Evolutionary conservation across 345 rosid species (phyloP), one percentile per base, ranked within the genome.

Genomic region (Stellera chamaejasme): DNA sequence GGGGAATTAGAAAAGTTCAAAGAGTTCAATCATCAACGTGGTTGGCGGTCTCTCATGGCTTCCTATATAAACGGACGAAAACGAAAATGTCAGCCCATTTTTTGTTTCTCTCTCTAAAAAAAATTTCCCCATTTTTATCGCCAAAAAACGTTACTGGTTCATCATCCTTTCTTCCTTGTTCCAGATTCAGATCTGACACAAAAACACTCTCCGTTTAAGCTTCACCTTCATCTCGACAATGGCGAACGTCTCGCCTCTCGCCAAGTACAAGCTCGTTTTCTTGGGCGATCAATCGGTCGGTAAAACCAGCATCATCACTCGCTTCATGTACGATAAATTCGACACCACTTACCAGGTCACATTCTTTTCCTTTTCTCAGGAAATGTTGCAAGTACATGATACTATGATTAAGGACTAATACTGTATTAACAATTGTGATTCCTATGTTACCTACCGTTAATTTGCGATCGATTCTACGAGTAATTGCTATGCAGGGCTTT

Each of bases 321-420:
- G 92, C 60, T 87, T 87, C 87, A 87, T 87, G 96, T 87, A 87
- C 82, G 92, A 87, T 69, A 87, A 87, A 69, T 87, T 87, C 81
- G 96, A 87, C 65, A 84, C 91, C 77, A 87, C 92, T 42, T 87
- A 84, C 55, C 92, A 87, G 95, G 95, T 83, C 62, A 13, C 16
- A 9, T 5, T 42, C 13, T 4, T 8, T 9, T 42, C 52, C 14
- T 5, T 7, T 19, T 10, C 10, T 19, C 23, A 19, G 23, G 23
- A 1, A 19, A 19, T 19, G 0, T 19, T 19, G 23, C 1, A 19
- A 19, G 1, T 19, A 19, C 23, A 13, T 56, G 13, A 45, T 5
- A 11, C 27, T n/a, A 46, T n/a, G n/a, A n/a, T n/a, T n/a, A n/a
- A n/a, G n/a, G 23, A 19, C 23, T 19, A 10, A 44, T 32, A n/a